phyloP scores from a whole-genome alignment of 2,329 filamentous ascomycete genomes.

The Pseudonectria buxi region DNA sequence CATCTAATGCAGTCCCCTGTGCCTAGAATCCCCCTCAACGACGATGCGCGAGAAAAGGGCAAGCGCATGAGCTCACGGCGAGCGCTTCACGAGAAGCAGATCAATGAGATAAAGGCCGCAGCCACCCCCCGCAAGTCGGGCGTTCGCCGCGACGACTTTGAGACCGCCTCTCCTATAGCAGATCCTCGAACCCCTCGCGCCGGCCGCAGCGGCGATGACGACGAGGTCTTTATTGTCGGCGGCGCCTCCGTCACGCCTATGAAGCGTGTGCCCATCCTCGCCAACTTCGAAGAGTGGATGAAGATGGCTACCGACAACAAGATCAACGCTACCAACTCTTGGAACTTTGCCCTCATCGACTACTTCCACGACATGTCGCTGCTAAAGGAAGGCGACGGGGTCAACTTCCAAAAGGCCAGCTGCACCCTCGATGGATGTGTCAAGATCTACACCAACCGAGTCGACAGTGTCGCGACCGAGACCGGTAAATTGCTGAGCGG shows the following conservation, averaged over 20 bases:
- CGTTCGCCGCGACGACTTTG: slow-evolving; percentile 51
- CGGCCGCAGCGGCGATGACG: slow-evolving; percentile 35
- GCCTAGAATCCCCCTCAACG: slow-evolving; percentile 83
- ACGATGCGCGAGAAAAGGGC: slow-evolving; percentile 89
- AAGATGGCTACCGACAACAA: slow-evolving; percentile 99
- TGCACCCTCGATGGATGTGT: slow-evolving; percentile 97
- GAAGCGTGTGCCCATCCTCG: slow-evolving; percentile 90
- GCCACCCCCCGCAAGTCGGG: slow-evolving; percentile 63
- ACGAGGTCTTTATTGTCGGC: slow-evolving; percentile 58
- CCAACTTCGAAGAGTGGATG: slow-evolving; percentile 99
- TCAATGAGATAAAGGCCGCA: slow-evolving; percentile 75
- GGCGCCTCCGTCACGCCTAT: slow-evolving; percentile 82
- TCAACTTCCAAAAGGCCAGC: slow-evolving; percentile 98
- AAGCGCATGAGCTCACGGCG: slow-evolving; percentile 80
- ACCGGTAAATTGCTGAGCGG: slow-evolving; percentile 93
- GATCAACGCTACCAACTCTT: slow-evolving; percentile 96
- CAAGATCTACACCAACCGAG: slow-evolving; percentile 97
- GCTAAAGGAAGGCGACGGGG: slow-evolving; percentile 88
- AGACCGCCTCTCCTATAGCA: slow-evolving; percentile 49
- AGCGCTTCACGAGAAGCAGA: slow-evolving; percentile 80
- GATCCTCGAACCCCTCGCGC: slow-evolving; percentile 47
- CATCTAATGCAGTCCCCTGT: slow-evolving; percentile 10
- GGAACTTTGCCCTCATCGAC: slow-evolving; percentile 99
- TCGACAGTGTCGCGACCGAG: slow-evolving; percentile 96
- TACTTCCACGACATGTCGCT: slow-evolving; percentile 99